Evolutionary conservation across 352 stramenopile species (phyloP).

Genomic region (Peronospora tabacina): DNA sequence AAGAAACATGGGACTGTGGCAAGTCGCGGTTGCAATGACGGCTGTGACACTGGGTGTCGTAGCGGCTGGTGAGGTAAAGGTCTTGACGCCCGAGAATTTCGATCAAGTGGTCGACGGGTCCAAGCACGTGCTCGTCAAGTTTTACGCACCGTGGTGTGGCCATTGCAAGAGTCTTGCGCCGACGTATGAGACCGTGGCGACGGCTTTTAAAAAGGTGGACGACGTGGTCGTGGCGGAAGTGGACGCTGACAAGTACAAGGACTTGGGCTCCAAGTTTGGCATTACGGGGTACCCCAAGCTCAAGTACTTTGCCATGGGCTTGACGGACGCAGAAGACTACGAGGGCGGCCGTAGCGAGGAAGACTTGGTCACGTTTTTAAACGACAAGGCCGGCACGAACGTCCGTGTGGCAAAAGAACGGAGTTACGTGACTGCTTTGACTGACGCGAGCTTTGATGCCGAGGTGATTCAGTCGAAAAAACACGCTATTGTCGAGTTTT

Average conservation of each 20-base stretch:
- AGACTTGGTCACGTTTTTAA: conserved; percentile 72
- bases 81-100: conserved; percentile 81
- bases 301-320: conserved; percentile 86
- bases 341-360: conserved; percentile 75
- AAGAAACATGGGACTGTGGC: conserved; percentile 46
- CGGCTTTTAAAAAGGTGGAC: conserved; percentile 78
- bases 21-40: conserved; percentile 41
- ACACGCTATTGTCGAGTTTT: conserved; percentile 90
- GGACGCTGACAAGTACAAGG: conserved; percentile 85
- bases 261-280: conserved; percentile 74
- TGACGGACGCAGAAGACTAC: conserved; percentile 80
- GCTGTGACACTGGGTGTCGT: conserved; percentile 44
- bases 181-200: conserved; percentile 79
- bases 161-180: conserved; percentile 87
- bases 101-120: conserved; percentile 73
- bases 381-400: conserved; percentile 66
- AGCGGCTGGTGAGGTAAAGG: conserved; percentile 61
- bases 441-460: conserved; percentile 60
- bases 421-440: conserved; percentile 58
- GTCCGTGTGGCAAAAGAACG: conserved; percentile 63
- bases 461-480: conserved; percentile 80
- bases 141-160: conserved; percentile 88
- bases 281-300: conserved; percentile 91
- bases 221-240: conserved; percentile 85
- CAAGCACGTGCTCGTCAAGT: conserved; percentile 83